phyloP scores from a whole-genome alignment of 139 green algal genomes.

The Tetratostichococcus sp. region DNA sequence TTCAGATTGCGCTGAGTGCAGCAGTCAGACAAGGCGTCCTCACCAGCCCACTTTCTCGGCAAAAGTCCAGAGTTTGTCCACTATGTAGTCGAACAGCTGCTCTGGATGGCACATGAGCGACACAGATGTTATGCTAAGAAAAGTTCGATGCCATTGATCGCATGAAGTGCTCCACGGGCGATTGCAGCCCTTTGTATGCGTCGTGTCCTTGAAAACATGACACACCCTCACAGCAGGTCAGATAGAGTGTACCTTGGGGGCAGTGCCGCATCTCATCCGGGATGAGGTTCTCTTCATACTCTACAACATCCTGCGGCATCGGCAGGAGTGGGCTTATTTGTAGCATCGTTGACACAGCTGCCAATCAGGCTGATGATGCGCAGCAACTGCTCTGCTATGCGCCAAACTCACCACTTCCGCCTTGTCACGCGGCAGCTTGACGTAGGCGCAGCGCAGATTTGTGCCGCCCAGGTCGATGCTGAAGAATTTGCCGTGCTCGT shows the following conservation, averaged over 20 bases:
- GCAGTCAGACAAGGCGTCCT: too few species aligned
- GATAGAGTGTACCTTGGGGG: conserved; percentile 19
- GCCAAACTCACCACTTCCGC: conserved; percentile 34
- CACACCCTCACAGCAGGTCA: too few species aligned
- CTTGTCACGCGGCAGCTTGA: conserved; percentile 19
- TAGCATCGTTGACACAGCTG: neutral
- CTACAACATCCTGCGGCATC: conserved; percentile 21
- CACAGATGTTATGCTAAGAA: conserved; percentile 43
- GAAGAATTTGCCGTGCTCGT: conserved; percentile 70
- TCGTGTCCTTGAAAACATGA: too few species aligned
- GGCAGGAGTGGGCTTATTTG: too few species aligned
- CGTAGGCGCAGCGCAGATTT: conserved; percentile 77
- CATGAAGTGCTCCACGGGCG: too few species aligned
- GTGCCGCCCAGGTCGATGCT: conserved; percentile 87
- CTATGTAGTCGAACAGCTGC: conserved; percentile 75
- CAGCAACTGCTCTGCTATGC: neutral
- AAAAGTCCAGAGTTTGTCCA: conserved; percentile 32
- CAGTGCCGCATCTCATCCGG: conserved; percentile 29
- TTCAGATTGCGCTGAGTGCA: too few species aligned
- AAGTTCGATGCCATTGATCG: too few species aligned
- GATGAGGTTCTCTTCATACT: conserved; percentile 51
- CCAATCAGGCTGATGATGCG: too few species aligned
- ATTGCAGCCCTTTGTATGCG: too few species aligned
- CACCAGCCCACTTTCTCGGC: conserved; percentile 12
- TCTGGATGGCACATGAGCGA: too few species aligned